Percentiles rank a stretch among this genome's conserved stretches.
Conservation (phyloP, 2,329 filamentous ascomycete genomes). For the Trichoderma polysporum region DNA sequence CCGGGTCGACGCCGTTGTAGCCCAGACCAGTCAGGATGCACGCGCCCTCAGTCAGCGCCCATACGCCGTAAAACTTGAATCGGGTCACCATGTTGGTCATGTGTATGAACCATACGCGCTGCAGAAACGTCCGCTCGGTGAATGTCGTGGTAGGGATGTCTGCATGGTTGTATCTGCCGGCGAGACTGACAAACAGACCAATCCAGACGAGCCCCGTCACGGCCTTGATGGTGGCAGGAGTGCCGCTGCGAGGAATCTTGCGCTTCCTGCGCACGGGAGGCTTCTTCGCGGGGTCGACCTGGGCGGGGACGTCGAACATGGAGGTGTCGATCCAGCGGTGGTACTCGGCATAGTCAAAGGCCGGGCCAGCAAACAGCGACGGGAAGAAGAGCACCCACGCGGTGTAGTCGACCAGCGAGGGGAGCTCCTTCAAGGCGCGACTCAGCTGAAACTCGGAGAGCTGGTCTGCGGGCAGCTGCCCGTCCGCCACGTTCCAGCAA, state of each 20-base stretch:
- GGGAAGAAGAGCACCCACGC: conserved; percentile 97
- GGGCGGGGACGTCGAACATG: conserved; percentile 85
- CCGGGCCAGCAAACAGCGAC: conserved; percentile 80
- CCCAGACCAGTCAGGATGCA: conserved; percentile 93
- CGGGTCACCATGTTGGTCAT: conserved; percentile 80
- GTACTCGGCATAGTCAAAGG: conserved; percentile 95
- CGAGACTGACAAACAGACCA: conserved; percentile 70
- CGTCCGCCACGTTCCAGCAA: conserved; percentile 97
- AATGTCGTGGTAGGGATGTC: conserved; percentile 66
- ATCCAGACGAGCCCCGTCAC: conserved; percentile 76
- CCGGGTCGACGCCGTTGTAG: conserved; percentile 87
- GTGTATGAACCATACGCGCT: conserved; percentile 76
- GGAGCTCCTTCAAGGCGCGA: conserved; percentile 72
- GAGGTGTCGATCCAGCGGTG: conserved; percentile 86
- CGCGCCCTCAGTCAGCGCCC: conserved; percentile 87
- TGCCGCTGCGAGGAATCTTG: conserved; percentile 87
- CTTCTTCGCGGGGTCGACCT: conserved; percentile 79
- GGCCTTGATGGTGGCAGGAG: conserved; percentile 77
- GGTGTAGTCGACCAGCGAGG: conserved; percentile 73
- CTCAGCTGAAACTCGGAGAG: conserved; percentile 87
- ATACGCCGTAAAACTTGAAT: conserved; percentile 95
- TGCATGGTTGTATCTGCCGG: conserved; percentile 62
- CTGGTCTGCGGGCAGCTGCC: conserved; percentile 71
- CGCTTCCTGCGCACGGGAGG: conserved; percentile 85
- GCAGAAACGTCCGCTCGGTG: conserved; percentile 65